These are phyloP conservation scores for Alternaria angustiovoidea DNA, from an alignment of 2,329 filamentous ascomycete species.

Conservation along the genomic window DNA sequence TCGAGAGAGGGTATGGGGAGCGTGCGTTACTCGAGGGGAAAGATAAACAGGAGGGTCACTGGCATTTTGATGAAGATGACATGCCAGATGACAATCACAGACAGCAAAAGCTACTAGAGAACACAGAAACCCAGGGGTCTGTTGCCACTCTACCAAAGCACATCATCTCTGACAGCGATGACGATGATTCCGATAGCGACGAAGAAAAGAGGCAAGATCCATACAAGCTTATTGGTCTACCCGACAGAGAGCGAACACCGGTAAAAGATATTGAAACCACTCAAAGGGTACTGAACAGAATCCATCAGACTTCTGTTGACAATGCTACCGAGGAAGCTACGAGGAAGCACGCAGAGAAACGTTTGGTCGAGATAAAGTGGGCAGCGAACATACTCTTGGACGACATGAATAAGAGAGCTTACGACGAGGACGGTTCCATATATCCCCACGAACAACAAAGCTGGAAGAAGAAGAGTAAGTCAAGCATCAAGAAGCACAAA, in stretches of 20 bases:
- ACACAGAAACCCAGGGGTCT: not conserved
- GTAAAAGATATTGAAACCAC: constrained; percentile 1
- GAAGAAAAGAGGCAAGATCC: constrained; percentile 3
- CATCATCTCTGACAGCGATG: not conserved
- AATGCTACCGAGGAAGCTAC: not conserved
- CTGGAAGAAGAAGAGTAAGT: constrained; percentile 13
- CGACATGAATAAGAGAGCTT: constrained; percentile 10
- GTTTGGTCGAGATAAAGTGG: constrained; percentile 10
- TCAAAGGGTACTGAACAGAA: not conserved
- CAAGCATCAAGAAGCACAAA: not conserved
- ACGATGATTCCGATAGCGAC: not conserved
- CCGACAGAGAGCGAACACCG: not conserved
- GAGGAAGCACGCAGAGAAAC: not conserved
- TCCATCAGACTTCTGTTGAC: not conserved
- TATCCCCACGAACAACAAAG: not conserved
- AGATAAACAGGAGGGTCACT: not conserved
- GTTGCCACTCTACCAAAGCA: not conserved
- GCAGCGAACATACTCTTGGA: constrained; percentile 8
- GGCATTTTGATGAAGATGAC: not conserved
- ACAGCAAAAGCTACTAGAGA: not conserved
- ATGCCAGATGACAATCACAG: not conserved
- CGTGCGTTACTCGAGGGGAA: not conserved
- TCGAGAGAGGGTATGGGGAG: not conserved
- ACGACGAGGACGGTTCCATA: constrained; percentile 9
- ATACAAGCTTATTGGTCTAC: constrained; percentile 2